These are phyloP conservation scores for Neofusicoccum umdonicola DNA, from an alignment of 2,329 filamentous ascomycete genomes.

Conservation along the genomic window DNA sequence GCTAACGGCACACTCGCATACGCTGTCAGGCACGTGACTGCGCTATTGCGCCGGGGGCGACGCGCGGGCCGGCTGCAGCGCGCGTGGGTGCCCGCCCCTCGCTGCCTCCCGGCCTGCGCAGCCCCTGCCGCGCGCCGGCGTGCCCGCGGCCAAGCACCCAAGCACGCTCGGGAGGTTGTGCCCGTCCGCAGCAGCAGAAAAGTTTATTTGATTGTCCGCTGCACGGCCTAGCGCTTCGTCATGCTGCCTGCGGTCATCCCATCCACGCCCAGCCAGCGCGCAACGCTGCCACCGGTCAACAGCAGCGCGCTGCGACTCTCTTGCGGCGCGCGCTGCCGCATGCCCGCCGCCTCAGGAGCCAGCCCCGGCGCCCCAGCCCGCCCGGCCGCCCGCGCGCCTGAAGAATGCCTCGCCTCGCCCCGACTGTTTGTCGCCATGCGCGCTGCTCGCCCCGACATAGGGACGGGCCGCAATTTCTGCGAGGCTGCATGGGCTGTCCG, in stretches of 20 bases:
- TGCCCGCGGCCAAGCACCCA: slow-evolving; percentile 5
- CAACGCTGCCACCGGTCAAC: background rate
- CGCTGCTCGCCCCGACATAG: slow-evolving; percentile 13
- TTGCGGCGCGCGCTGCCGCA: background rate
- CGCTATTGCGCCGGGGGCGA: slow-evolving; percentile 4
- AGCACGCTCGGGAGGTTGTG: slow-evolving; percentile 16
- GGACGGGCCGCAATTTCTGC: slow-evolving; percentile 17
- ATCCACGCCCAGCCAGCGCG: slow-evolving; percentile 1
- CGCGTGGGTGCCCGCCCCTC: background rate
- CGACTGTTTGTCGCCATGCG: slow-evolving; percentile 10
- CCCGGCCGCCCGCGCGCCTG: background rate
- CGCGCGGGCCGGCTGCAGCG: background rate
- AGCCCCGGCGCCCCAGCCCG: slow-evolving; percentile 14
- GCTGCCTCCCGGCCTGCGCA: too few relatives aligned
- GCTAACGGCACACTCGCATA: slow-evolving; percentile 18
- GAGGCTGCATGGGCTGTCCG: slow-evolving; percentile 16
- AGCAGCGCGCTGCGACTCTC: background rate
- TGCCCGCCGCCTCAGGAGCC: slow-evolving; percentile 9
- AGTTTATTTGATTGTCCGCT: slow-evolving; percentile 17
- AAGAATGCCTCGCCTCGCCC: slow-evolving; percentile 10
- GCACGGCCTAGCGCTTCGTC: slow-evolving; percentile 15
- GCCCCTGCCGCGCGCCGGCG: background rate
- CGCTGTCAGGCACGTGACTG: slow-evolving; percentile 19
- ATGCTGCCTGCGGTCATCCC: slow-evolving; percentile 13
- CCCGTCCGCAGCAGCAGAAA: slow-evolving; percentile 18